Percentiles rank a stretch among this genome's conserved stretches.
Conservation (phyloP, 768 basidiomycete species). For the Leccinum olivaceopallidum region DNA sequence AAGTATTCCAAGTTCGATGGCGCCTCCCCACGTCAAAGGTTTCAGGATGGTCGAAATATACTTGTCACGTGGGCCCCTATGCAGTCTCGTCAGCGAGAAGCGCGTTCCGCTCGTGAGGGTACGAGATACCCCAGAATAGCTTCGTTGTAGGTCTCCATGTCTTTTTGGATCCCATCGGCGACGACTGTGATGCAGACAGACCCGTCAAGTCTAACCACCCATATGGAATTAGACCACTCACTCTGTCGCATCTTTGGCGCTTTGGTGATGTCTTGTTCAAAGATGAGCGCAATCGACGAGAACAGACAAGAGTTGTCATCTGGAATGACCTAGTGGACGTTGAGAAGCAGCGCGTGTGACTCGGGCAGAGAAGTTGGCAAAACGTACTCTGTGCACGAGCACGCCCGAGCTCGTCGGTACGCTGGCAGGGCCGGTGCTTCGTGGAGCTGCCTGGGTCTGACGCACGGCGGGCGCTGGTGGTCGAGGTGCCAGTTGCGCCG, state of each 20-base stretch:
- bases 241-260: constrained; percentile 73
- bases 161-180: constrained; percentile 72
- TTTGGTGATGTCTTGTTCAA: constrained; percentile 78
- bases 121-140: constrained; percentile 79
- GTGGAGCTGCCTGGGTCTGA: constrained; percentile 13
- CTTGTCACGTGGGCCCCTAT: constrained; percentile 54
- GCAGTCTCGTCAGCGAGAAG: constrained; percentile 1
- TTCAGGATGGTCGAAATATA: constrained; percentile 84
- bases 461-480: constrained; percentile 16
- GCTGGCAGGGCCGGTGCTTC: constrained; percentile 47
- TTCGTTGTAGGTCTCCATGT: constrained; percentile 76
- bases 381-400: constrained; percentile 67
- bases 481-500: constrained; percentile 12
- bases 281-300: constrained; percentile 80
- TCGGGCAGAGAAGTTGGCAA: neutral
- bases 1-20: constrained; percentile 89
- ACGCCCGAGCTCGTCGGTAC: constrained; percentile 66
- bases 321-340: constrained; percentile 66
- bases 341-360: constrained; percentile 10
- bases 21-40: constrained; percentile 89
- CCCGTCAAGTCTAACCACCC: constrained; percentile 7
- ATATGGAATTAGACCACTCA: constrained; percentile 34
- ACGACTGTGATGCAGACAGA: constrained; percentile 55
- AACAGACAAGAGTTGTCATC: constrained; percentile 98
- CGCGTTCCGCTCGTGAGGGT: neutral